Conservation (phyloP, 2,329 filamentous ascomycete species). For the Xenoacremonium recifei region DNA sequence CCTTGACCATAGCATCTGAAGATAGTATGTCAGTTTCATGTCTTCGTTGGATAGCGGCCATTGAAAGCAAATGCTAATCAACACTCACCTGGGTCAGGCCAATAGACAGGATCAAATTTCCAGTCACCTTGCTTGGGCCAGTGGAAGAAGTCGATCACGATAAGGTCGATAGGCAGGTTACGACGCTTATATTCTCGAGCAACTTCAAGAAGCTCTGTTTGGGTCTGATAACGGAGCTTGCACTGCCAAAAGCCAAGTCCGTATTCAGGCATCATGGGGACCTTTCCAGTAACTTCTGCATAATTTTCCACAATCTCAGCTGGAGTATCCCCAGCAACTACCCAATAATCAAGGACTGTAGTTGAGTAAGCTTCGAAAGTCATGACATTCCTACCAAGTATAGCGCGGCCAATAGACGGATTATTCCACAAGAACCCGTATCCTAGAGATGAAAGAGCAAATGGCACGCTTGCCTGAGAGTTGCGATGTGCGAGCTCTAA, state of each 20-base stretch:
- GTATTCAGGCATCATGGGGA: constrained; percentile 68
- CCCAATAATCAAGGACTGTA: constrained; percentile 60
- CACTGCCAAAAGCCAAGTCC: constrained; percentile 69
- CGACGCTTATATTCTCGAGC: constrained; percentile 58
- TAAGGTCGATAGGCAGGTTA: constrained; percentile 59
- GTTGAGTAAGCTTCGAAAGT: constrained; percentile 61
- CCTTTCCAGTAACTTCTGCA: constrained; percentile 53
- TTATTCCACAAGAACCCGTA: constrained; percentile 69
- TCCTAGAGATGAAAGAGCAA: constrained; percentile 56
- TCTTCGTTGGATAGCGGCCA: neutral
- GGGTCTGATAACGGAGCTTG: constrained; percentile 64
- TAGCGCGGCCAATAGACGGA: constrained; percentile 57
- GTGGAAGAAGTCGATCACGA: constrained; percentile 69
- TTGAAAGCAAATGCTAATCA: too few species aligned
- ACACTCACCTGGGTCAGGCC: constrained; percentile 59
- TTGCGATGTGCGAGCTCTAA: constrained; percentile 66
- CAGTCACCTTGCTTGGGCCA: constrained; percentile 67
- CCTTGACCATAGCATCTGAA: constrained; percentile 58
- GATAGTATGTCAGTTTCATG: neutral
- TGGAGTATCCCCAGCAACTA: constrained; percentile 57
- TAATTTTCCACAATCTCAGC: constrained; percentile 57
- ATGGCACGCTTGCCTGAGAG: constrained; percentile 64
- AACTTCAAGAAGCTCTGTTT: constrained; percentile 60
- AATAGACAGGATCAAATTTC: constrained; percentile 63
- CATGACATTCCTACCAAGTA: constrained; percentile 60